Conservation (phyloP, 2,329 filamentous ascomycete species). For the Neonectria ditissima region DNA sequence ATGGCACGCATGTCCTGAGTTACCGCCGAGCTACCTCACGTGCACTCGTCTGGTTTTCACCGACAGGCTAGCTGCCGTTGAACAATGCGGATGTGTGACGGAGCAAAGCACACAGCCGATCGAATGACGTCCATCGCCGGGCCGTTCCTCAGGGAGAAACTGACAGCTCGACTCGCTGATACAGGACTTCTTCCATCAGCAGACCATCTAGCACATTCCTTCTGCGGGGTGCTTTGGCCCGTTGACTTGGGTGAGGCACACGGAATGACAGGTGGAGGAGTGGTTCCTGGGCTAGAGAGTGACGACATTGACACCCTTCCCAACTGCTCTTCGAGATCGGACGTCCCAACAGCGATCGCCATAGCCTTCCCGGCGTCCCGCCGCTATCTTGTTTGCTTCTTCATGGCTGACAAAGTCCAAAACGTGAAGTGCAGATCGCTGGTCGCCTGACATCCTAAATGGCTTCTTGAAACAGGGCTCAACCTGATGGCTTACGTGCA, state of each 20-base stretch:
- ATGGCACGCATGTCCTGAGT: not conserved
- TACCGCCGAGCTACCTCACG: not conserved
- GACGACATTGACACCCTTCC: conserved; percentile 27
- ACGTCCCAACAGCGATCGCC: conserved; percentile 1
- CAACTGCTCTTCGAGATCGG: conserved; percentile 14
- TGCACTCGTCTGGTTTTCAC: not conserved
- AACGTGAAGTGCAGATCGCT: conserved; percentile 20
- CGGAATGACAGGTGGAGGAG: conserved; percentile 7
- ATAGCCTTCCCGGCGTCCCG: conserved; percentile 7
- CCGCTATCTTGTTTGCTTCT: conserved; percentile 3
- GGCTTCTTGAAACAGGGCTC: conserved; percentile 16
- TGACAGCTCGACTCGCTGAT: conserved; percentile 7
- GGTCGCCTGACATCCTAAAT: conserved; percentile 30
- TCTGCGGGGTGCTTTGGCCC: conserved; percentile 6
- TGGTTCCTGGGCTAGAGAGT: conserved; percentile 23
- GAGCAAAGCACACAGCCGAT: not conserved
- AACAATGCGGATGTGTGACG: not conserved
- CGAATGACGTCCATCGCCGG: conserved; percentile 3
- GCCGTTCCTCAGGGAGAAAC: conserved; percentile 4
- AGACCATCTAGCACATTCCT: conserved; percentile 19
- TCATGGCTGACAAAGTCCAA: conserved; percentile 14
- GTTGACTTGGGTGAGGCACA: conserved; percentile 7
- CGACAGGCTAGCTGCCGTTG: not conserved
- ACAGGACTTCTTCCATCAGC: conserved; percentile 12
- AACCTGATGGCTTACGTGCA: not conserved